Evolutionary conservation across 2,329 filamentous ascomycete genomes (phyloP).

Genomic region (Aphanocladium album): DNA sequence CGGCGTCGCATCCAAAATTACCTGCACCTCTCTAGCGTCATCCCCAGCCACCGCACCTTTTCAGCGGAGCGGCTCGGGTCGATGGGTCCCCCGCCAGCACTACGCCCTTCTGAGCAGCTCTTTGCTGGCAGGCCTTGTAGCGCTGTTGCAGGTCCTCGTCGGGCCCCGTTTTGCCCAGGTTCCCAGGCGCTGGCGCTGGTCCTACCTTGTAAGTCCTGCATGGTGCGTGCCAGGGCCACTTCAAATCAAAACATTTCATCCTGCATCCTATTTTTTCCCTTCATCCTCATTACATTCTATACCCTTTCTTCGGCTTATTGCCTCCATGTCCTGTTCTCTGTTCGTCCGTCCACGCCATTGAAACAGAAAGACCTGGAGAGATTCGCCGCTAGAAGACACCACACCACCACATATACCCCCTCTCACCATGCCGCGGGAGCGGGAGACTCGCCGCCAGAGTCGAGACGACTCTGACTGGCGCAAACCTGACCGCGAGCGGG

Average conservation of each 20-base stretch:
- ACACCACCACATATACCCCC: background rate
- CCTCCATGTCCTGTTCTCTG: background rate
- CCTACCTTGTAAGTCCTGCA: conserved; percentile 7
- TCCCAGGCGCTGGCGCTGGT: background rate
- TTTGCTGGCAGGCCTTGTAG: background rate
- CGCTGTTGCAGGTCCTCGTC: background rate
- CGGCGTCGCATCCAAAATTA: conserved; percentile 9
- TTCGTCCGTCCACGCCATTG: background rate
- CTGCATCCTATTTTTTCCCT: background rate
- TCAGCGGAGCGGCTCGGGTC: conserved; percentile 14
- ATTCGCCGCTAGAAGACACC: background rate
- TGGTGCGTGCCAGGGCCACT: conserved; percentile 5
- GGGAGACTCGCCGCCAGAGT: conserved; percentile 51
- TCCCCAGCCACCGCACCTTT: conserved; percentile 15
- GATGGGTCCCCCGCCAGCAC: conserved; percentile 7
- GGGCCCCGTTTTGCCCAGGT: background rate
- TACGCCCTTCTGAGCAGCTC: background rate
- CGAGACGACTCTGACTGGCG: conserved; percentile 51
- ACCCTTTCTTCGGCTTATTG: background rate
- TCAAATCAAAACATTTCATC: conserved; percentile 10
- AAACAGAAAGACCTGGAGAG: background rate
- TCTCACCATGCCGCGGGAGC: conserved; percentile 48
- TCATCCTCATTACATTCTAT: background rate
- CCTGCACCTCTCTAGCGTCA: conserved; percentile 9
- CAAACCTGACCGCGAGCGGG: conserved; percentile 30